phyloP scores from a whole-genome alignment of 1,139 yeast species.

The Zygosaccharomyces sapae region DNA sequence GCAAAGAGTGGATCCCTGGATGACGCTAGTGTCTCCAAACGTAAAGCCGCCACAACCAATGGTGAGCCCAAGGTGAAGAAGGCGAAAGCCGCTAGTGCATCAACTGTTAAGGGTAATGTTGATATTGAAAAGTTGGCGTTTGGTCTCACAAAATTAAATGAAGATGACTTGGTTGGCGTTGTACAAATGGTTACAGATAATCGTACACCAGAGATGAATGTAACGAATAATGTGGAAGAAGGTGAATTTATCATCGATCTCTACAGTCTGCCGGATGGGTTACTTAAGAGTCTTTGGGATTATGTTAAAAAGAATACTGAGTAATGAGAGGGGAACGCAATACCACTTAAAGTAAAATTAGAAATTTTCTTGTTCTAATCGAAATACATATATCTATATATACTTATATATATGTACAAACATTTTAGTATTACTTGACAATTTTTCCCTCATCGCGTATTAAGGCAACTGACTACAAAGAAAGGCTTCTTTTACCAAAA shows the following conservation, averaged over 20 bases:
- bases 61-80: slow-evolving; percentile 57
- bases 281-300: slow-evolving; percentile 91
- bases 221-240: slow-evolving; percentile 91
- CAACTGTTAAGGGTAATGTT: slow-evolving; percentile 60
- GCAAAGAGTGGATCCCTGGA: slow-evolving; percentile 74
- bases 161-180: slow-evolving; percentile 88
- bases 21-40: slow-evolving; percentile 30
- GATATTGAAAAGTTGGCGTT: slow-evolving; percentile 90
- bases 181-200: slow-evolving; percentile 98
- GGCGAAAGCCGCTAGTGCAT: slow-evolving; percentile 44
- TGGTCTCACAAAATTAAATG: slow-evolving; percentile 80
- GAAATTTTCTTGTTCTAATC: neutral
- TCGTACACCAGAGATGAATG: slow-evolving; percentile 91
- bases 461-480: neutral
- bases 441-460: neutral
- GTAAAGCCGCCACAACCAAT: slow-evolving; percentile 39
- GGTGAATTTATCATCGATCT: slow-evolving; percentile 98
- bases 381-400: too few species aligned
- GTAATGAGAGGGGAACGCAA: slow-evolving; percentile 10
- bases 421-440: neutral
- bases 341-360: neutral
- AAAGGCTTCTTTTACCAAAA: neutral
- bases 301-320: slow-evolving; percentile 65
- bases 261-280: slow-evolving; percentile 86
- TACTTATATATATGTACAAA: neutral